Conservation (phyloP, 768 basidiomycete species). For the Dentipellis fragilis region DNA sequence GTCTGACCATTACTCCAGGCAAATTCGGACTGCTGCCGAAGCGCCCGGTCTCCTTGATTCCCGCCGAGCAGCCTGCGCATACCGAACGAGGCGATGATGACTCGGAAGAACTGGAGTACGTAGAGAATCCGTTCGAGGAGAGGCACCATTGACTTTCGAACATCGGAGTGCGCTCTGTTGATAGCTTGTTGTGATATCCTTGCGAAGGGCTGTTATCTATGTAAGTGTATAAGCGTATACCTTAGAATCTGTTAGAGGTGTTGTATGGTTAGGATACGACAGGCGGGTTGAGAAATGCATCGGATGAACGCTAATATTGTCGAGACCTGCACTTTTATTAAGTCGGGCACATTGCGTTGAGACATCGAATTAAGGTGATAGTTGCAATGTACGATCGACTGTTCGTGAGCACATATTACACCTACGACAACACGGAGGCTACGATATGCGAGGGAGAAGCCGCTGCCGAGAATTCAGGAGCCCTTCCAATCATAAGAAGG, state of each 20-base stretch:
- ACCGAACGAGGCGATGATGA: constrained; percentile 2
- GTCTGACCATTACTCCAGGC: constrained; percentile 1
- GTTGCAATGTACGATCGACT: too few relatives aligned
- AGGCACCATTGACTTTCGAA: background rate
- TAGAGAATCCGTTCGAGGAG: constrained; percentile 18
- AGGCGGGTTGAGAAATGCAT: too few relatives aligned
- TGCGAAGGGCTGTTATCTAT: background rate
- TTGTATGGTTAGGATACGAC: too few relatives aligned
- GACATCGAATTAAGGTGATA: too few relatives aligned
- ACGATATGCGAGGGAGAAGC: background rate
- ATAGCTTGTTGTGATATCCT: background rate
- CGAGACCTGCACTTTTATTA: too few relatives aligned
- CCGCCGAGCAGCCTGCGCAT: background rate
- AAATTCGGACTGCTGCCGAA: constrained; percentile 20
- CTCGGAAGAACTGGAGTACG: constrained; percentile 16
- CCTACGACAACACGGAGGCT: background rate
- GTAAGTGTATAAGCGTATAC: background rate
- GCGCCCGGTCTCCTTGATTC: constrained; percentile 16
- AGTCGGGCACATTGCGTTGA: too few relatives aligned
- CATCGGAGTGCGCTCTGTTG: background rate
- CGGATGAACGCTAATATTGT: too few relatives aligned
- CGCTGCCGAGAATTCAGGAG: constrained; percentile 41
- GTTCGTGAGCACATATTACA: too few relatives aligned
- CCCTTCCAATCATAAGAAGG: constrained; percentile 63
- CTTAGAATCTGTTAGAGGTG: background rate